phyloP scores from a whole-genome alignment of 106 monocot species.

The Dendrobium chrysotoxum region DNA sequence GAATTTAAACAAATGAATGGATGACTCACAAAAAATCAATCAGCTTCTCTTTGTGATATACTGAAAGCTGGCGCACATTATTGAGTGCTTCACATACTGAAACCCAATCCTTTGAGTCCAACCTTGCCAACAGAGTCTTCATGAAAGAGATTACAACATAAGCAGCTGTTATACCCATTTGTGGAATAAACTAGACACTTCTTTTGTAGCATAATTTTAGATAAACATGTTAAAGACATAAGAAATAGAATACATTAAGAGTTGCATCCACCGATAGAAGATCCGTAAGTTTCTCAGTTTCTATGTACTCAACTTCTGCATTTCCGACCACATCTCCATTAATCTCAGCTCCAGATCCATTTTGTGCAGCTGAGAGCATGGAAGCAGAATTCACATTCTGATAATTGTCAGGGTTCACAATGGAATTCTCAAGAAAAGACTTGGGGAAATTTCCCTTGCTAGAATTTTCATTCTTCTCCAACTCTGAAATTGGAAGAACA shows the following conservation, averaged over 20 bases:
- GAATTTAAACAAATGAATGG: background rate
- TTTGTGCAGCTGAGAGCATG: slow-evolving; percentile 10
- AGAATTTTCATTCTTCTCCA: slow-evolving; percentile 31
- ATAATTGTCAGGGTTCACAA: slow-evolving; percentile 22
- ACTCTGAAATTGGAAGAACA: slow-evolving; percentile 20
- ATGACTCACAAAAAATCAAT: slow-evolving; percentile 68
- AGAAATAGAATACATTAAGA: slow-evolving; percentile 49
- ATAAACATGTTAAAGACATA: background rate
- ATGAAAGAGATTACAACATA: slow-evolving; percentile 1
- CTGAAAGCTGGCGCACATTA: slow-evolving; percentile 83
- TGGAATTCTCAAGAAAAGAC: slow-evolving; percentile 19
- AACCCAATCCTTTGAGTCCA: slow-evolving; percentile 94
- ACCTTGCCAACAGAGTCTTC: slow-evolving; percentile 63
- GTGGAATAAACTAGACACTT: background rate
- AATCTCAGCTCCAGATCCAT: slow-evolving; percentile 19
- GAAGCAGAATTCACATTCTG: slow-evolving; percentile 24
- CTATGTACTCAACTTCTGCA: slow-evolving; percentile 83
- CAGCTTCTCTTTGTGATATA: slow-evolving; percentile 80
- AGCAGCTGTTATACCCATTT: background rate
- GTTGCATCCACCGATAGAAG: slow-evolving; percentile 50
- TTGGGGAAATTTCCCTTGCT: slow-evolving; percentile 43
- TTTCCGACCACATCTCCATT: slow-evolving; percentile 35
- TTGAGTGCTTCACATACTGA: slow-evolving; percentile 85
- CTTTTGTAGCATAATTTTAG: background rate
- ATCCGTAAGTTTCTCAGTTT: slow-evolving; percentile 76